Base-by-base conservation (phyloP, 2,329 filamentous ascomycete species). In the Exophiala calicioides region DNA sequence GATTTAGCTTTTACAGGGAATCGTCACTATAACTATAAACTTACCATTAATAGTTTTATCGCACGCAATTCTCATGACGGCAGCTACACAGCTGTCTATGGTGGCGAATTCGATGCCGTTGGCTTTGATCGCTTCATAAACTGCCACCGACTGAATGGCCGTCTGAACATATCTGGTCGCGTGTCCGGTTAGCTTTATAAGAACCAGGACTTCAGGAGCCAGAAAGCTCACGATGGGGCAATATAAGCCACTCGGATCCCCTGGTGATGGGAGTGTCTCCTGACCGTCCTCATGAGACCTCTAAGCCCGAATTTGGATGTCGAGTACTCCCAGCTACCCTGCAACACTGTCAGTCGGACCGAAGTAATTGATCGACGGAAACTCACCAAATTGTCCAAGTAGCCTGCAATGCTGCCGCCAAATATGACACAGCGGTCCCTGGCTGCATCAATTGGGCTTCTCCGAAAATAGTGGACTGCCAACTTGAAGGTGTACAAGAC, bases 401-500 rank as follows among this genome's bases (percentile, higher is more conserved):
- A 31, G 13, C 45, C 45, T 4, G 45, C 45, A 27, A 48, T 29
- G 24, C 45, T 48, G 12, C 45, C 45, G 10, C 36, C 32, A 26
- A 50, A 50, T 30, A 50, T 50, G 24, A 50, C 46, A 23, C 47
- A 50, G 9, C 47, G 47, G 29, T 50, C 47, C 13, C 47, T 21
- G 10, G 35, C 35, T 7, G 18, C 27, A 32, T 23, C 24, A 31
- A 21, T 15, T 3, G 27, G 26, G 10, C 32, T 24, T 7, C 45
- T 37, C 12, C 70, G 58, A 55, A 76, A 75, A 48, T 74, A 74
- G 50, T 75, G 70, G 6, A 73, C 60, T 0, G 72, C 73, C 0
- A 76, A 62, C 50, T 74, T 75, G 47, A 68, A 65, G 0, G 73
- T 75, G 56, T 74, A 75, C 7, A 72, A 50, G 0, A 65, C 68